phyloP scores from a whole-genome alignment of 2,329 filamentous ascomycete genomes.

The Penicillium rolfsii region DNA sequence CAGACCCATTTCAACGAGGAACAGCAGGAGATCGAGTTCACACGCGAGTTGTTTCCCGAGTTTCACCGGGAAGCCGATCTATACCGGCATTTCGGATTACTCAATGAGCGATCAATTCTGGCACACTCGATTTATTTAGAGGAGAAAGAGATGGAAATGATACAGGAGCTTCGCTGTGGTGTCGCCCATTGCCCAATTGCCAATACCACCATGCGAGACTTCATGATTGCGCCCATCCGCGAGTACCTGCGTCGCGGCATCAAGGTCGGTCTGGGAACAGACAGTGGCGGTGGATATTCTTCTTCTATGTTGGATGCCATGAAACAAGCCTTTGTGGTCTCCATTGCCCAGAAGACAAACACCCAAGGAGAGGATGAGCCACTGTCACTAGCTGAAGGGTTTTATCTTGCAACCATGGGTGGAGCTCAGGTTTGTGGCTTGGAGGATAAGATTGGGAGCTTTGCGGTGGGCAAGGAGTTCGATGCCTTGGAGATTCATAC shows the following conservation, averaged over 20 bases:
- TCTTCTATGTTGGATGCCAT: constrained; percentile 55
- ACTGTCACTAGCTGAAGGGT: constrained; percentile 57
- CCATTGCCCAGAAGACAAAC: constrained; percentile 41
- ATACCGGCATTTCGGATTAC: constrained; percentile 59
- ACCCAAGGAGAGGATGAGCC: constrained; percentile 48
- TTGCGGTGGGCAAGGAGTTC: constrained; percentile 64
- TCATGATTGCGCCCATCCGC: constrained; percentile 62
- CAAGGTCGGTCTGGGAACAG: constrained; percentile 69
- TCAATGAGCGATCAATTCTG: constrained; percentile 61
- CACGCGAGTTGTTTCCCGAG: constrained; percentile 58
- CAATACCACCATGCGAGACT: constrained; percentile 64
- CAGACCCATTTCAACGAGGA: constrained; percentile 72
- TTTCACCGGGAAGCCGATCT: constrained; percentile 63
- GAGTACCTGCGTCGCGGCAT: constrained; percentile 61
- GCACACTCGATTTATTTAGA: constrained; percentile 69
- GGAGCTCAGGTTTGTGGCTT: constrained; percentile 63
- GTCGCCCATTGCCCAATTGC: constrained; percentile 67
- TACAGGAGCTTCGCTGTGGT: constrained; percentile 57
- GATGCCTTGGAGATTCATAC: constrained; percentile 60
- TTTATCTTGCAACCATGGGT: constrained; percentile 64
- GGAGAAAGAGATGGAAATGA: constrained; percentile 56
- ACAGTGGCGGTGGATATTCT: constrained; percentile 66
- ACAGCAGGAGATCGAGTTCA: constrained; percentile 61
- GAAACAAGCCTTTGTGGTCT: constrained; percentile 58
- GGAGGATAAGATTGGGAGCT: constrained; percentile 58